Evolutionary conservation across 352 stramenopile species (phyloP).

Genomic region (Globisporangium paroecandrum): DNA sequence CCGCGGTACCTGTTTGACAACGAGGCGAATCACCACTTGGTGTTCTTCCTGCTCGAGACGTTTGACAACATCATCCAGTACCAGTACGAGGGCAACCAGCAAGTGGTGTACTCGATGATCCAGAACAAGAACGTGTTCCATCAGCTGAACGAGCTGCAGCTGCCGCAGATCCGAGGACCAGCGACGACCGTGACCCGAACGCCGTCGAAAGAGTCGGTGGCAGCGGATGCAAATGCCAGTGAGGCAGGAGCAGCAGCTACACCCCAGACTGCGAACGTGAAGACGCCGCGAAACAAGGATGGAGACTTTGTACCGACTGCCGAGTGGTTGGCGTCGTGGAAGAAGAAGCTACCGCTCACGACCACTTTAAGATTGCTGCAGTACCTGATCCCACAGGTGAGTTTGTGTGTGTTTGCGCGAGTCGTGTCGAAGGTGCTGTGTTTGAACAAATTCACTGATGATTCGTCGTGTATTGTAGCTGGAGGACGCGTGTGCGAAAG

Average conservation of each 20-base stretch:
- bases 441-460: background rate
- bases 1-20: conserved; percentile 92
- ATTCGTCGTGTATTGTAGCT: conserved; percentile 28
- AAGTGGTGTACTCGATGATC: conserved; percentile 98
- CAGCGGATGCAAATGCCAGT: conserved; percentile 12
- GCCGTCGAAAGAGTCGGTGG: conserved; percentile 10
- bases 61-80: conserved; percentile 99
- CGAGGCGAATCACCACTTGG: conserved; percentile 94
- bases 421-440: background rate
- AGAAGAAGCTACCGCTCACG: conserved; percentile 93
- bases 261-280: conserved; percentile 1
- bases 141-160: conserved; percentile 85
- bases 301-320: conserved; percentile 86
- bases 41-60: conserved; percentile 96
- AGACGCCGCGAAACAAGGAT: conserved; percentile 38
- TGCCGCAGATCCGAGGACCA: conserved; percentile 77
- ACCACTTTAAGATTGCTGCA: conserved; percentile 94
- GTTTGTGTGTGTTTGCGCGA: background rate
- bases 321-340: conserved; percentile 93
- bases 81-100: conserved; percentile 95
- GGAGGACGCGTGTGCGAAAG: conserved; percentile 71
- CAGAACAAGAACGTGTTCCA: conserved; percentile 95
- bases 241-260: conserved; percentile 3
- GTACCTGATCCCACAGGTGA: conserved; percentile 91
- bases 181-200: background rate